These are phyloP conservation scores for Komagataella populi DNA, from an alignment of 805 yeast genomes.

Conservation along the genomic window DNA sequence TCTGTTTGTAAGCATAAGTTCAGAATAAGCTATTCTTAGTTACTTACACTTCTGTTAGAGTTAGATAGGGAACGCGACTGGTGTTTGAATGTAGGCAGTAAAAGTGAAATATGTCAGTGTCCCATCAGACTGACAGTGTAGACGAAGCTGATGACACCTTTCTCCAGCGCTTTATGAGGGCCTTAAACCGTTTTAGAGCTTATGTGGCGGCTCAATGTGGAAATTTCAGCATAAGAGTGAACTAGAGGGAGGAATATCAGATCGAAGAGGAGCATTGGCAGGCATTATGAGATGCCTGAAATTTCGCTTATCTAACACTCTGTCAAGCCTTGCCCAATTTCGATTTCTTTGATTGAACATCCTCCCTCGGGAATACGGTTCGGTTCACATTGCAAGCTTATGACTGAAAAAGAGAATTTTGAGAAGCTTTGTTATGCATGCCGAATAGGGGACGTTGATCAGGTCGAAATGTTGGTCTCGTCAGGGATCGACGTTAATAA, in stretches of 20 bases:
- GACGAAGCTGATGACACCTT: too few species aligned
- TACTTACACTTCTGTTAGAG: background rate
- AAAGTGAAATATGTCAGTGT: background rate
- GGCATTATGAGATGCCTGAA: background rate
- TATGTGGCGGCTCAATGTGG: background rate
- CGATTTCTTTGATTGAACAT: background rate
- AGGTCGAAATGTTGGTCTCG: constrained; percentile 42
- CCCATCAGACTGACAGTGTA: too few species aligned
- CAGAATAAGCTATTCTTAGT: background rate
- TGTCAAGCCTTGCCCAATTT: background rate
- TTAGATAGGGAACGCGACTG: background rate
- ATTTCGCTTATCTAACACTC: background rate
- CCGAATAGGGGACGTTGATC: constrained; percentile 52
- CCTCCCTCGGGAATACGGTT: background rate
- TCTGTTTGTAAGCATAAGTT: background rate
- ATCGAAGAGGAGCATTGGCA: background rate
- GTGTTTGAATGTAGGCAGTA: background rate
- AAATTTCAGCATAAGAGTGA: background rate
- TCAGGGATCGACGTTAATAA: constrained; percentile 33
- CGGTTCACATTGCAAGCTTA: background rate
- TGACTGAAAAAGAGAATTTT: constrained; percentile 16
- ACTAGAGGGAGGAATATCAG: background rate
- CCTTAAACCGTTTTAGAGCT: too few species aligned
- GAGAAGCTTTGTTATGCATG: constrained; percentile 50
- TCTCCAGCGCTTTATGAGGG: too few species aligned